Conservation (phyloP, 352 stramenopile species). For the Halophytophthora batemanensis region DNA sequence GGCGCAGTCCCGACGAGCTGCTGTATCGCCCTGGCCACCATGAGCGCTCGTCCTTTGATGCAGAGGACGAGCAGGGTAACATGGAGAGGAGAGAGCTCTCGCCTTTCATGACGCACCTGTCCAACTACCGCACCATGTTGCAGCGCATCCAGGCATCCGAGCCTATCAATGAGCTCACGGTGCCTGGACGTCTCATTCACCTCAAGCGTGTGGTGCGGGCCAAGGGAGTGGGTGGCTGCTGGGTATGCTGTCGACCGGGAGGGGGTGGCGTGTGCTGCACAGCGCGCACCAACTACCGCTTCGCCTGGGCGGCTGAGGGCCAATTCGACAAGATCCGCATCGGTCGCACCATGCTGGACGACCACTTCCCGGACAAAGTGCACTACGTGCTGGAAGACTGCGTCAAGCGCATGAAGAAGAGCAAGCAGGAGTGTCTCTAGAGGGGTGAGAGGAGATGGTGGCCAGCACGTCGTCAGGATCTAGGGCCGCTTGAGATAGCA, state of each 20-base stretch:
- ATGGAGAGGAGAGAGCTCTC: conserved; percentile 22
- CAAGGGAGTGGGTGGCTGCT: conserved; percentile 46
- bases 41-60: conserved; percentile 27
- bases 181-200: conserved; percentile 77
- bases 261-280: conserved; percentile 80
- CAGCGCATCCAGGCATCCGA: conserved; percentile 78
- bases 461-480: too few relatives aligned
- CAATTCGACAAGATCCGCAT: conserved; percentile 78
- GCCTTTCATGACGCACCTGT: conserved; percentile 57
- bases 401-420: conserved; percentile 46
- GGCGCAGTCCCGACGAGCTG: conserved; percentile 75
- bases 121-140: conserved; percentile 84
- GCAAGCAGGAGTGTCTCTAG: conserved; percentile 25
- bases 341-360: conserved; percentile 82
- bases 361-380: conserved; percentile 88
- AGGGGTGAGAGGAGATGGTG: too few relatives aligned
- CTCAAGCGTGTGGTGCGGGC: conserved; percentile 51
- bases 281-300: conserved; percentile 78
- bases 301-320: conserved; percentile 54
- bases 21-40: conserved; percentile 29
- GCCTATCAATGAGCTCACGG: conserved; percentile 74
- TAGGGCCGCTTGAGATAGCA: neutral
- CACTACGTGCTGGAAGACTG: conserved; percentile 85
- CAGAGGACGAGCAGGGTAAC: conserved; percentile 13
- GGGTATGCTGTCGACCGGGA: conserved; percentile 79